A percentile compares a stretch with the other conserved stretches of the same genome.
Evolutionary conservation across 352 stramenopile genomes (phyloP).

Genomic region (Elongisporangium anandrum): DNA sequence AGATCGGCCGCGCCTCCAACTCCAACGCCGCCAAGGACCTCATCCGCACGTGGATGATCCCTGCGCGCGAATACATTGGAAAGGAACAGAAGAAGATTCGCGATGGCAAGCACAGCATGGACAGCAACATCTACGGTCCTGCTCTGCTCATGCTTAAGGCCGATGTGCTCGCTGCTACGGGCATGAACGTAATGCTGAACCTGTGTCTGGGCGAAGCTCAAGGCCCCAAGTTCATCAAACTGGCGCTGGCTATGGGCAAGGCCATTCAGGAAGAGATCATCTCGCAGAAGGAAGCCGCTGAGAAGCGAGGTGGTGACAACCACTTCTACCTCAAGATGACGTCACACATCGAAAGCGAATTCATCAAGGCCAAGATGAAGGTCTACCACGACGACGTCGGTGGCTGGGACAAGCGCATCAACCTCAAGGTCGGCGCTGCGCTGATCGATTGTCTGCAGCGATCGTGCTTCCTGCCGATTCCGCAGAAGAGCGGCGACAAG

Average conservation of each 20-base stretch:
- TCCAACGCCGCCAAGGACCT: conserved; percentile 60
- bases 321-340: conserved; percentile 27
- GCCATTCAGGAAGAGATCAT: conserved; percentile 76
- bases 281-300: conserved; percentile 32
- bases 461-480: conserved; percentile 64
- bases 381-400: conserved; percentile 70
- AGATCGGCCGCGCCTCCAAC: conserved; percentile 38
- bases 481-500: conserved; percentile 10
- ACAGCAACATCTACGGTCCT: conserved; percentile 73
- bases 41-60: conserved; percentile 56
- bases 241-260: conserved; percentile 71
- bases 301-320: conserved; percentile 21
- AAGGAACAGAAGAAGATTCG: conserved; percentile 50
- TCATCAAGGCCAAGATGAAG: conserved; percentile 37
- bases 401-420: conserved; percentile 84
- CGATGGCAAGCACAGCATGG: conserved; percentile 47
- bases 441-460: conserved; percentile 78
- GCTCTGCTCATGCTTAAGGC: conserved; percentile 54
- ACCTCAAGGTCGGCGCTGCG: conserved; percentile 87
- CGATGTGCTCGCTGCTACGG: conserved; percentile 50
- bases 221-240: conserved; percentile 79
- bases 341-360: conserved; percentile 25
- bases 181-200: conserved; percentile 73
- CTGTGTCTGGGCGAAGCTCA: conserved; percentile 56
- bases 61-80: conserved; percentile 33